A percentile compares a stretch with the other conserved stretches of the same genome.
phyloP scores from a whole-genome alignment of 306 rosid genomes.

The Pueraria montana region DNA sequence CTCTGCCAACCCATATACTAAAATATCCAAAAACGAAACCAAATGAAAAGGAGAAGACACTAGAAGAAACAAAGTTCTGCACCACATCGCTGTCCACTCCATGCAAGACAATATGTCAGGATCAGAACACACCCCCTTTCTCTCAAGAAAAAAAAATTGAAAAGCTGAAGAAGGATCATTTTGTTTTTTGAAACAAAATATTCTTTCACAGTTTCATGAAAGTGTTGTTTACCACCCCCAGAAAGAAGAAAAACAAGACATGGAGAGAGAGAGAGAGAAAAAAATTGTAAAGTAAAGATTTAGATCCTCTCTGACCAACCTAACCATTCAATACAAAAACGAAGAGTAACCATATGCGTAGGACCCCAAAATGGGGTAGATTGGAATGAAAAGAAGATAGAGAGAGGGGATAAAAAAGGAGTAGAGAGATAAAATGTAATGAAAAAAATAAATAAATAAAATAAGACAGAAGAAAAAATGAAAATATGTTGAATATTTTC shows the following conservation, averaged over 20 bases:
- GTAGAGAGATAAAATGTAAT: neutral
- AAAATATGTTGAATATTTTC: neutral
- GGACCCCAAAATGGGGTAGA: neutral
- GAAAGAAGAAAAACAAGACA: too few relatives aligned
- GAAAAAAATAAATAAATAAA: neutral
- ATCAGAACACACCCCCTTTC: constrained; percentile 29
- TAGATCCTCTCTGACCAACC: neutral
- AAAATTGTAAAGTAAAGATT: neutral
- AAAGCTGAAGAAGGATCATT: neutral
- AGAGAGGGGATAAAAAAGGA: neutral
- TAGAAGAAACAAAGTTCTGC: constrained; percentile 62
- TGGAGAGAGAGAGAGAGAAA: too few relatives aligned
- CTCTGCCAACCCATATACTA: constrained; percentile 49
- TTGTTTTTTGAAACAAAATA: neutral
- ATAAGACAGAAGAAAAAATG: neutral
- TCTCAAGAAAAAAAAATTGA: neutral
- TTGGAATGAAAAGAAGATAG: neutral
- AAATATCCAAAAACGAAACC: constrained; percentile 48
- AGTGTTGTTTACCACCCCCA: neutral
- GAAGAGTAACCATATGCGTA: too few relatives aligned
- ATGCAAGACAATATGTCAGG: constrained; percentile 66
- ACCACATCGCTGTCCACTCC: constrained; percentile 55
- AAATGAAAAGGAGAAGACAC: constrained; percentile 55
- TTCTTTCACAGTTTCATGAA: neutral
- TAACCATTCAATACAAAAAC: too few relatives aligned